Conservation (phyloP, 2,329 filamentous ascomycete genomes). For the Phialocephala subalpina region DNA sequence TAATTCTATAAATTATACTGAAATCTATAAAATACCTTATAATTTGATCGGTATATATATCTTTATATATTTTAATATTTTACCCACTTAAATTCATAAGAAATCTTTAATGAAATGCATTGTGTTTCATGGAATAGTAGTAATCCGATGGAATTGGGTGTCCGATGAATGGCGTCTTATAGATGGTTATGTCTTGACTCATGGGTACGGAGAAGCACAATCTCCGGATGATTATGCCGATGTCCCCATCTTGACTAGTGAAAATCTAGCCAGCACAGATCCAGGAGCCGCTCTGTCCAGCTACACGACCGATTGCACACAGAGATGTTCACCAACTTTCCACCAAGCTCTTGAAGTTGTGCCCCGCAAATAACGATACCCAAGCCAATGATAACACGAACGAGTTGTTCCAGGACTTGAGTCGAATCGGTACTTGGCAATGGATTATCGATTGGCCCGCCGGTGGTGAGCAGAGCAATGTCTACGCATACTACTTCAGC, state of each 20-base stretch:
- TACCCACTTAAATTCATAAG: too few relatives aligned
- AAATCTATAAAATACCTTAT: too few relatives aligned
- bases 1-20: too few relatives aligned
- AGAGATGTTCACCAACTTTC: constrained; percentile 28
- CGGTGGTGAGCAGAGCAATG: constrained; percentile 30
- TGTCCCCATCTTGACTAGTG: constrained; percentile 47
- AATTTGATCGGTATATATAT: too few relatives aligned
- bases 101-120: too few relatives aligned
- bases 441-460: constrained; percentile 39
- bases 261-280: constrained; percentile 41
- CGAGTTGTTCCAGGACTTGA: constrained; percentile 38
- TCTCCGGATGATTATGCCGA: constrained; percentile 43
- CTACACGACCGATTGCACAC: constrained; percentile 34
- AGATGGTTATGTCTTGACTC: constrained; percentile 32
- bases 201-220: constrained; percentile 35
- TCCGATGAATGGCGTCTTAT: too few relatives aligned
- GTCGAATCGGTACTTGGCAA: constrained; percentile 37
- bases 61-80: too few relatives aligned
- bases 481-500: constrained; percentile 44
- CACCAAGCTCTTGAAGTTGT: constrained; percentile 33
- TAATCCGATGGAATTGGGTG: too few relatives aligned
- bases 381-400: constrained; percentile 37
- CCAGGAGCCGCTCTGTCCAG: constrained; percentile 40
- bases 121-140: too few relatives aligned
- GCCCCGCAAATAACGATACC: constrained; percentile 36